Base-by-base conservation (phyloP, 495 filamentous ascomycete genomes). In the Daldinia grandis region DNA sequence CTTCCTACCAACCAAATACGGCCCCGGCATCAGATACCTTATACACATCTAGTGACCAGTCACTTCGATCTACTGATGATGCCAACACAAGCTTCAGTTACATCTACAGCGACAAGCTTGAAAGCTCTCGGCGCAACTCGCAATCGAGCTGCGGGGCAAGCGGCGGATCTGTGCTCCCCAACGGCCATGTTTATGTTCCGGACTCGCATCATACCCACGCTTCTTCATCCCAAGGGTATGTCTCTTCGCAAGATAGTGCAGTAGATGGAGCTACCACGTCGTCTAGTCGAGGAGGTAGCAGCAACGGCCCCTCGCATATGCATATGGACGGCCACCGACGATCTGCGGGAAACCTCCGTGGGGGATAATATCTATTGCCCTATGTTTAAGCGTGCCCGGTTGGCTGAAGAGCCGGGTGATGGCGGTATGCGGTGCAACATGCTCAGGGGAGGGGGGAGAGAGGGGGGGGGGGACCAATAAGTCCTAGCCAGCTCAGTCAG, bases 261-360 rank as follows among this genome's bases (percentile, higher is more conserved):
- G 37, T 66, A 42, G 66, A 74, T 38, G 71, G 66, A 74, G 53
- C 57, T 62, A 55, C 66, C 7, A 44, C 58, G 62, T 62, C 66
- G 50, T 63, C 66, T 56, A 53, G 65, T 47, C 57, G 60, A 50
- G 56, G 62, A 44, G 68, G 55, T 66, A 58, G 54, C 15, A 40
- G 35, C 33, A 58, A 57, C 56, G 61, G 62, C 21, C 65, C 71
- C 19, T 71, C 75, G 58, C 73, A 72, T 66, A 62, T 71, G 59
- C 61, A 74, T 35, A 51, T 70, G 67, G 73, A 76, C 62, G 50
- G 59, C 30, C 73, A 75, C 68, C 68, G 75, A 40, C 65, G 73
- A 68, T 77, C 75, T 67, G 75, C 73, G 68, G 75, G 75, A 40
- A 77, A 72, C 65, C 73, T 77, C 61, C 75, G 75, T 64, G 73